A percentile compares a stretch with the other conserved stretches of the same genome.
These are phyloP conservation scores for Bimuria novae-zelandiae DNA, from an alignment of 2,329 filamentous ascomycete species.

Conservation along the genomic window DNA sequence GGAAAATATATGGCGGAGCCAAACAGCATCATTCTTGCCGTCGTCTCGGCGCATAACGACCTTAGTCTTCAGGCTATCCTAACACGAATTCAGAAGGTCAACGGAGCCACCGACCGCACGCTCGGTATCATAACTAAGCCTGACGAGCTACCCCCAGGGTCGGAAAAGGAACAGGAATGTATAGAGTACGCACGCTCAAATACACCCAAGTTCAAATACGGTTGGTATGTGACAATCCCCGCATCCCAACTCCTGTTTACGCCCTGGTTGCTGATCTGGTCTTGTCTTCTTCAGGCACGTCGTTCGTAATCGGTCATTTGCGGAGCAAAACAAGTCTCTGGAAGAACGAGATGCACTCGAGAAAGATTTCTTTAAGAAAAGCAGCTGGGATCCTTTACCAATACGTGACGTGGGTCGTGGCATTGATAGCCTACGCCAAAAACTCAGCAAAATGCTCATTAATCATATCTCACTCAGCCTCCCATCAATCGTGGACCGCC, in stretches of 20 bases:
- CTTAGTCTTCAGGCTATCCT: slow-evolving; percentile 23
- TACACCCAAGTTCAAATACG: slow-evolving; percentile 8
- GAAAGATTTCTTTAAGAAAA: slow-evolving; percentile 43
- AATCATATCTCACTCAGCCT: slow-evolving; percentile 34
- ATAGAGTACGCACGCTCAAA: slow-evolving; percentile 7
- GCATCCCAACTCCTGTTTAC: slow-evolving; percentile 5
- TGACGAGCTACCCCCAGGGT: slow-evolving; percentile 20
- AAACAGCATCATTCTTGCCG: slow-evolving; percentile 62
- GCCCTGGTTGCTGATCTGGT: slow-evolving; percentile 7
- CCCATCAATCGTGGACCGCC: slow-evolving; percentile 26
- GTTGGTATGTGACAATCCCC: slow-evolving; percentile 9
- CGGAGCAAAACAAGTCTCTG: slow-evolving; percentile 6
- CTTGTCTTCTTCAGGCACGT: slow-evolving; percentile 7
- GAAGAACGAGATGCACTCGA: slow-evolving; percentile 46
- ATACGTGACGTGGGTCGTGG: slow-evolving; percentile 8
- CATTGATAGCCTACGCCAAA: slow-evolving; percentile 45
- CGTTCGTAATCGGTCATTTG: slow-evolving; percentile 7
- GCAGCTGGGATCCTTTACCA: slow-evolving; percentile 7
- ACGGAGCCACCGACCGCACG: slow-evolving; percentile 3
- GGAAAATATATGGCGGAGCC: slow-evolving; percentile 59
- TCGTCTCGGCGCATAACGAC: slow-evolving; percentile 47
- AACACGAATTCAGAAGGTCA: slow-evolving; percentile 7
- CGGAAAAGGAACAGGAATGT: slow-evolving; percentile 9
- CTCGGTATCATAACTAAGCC: slow-evolving; percentile 19
- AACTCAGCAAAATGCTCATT: slow-evolving; percentile 56